Evolutionary conservation across 768 basidiomycete genomes (phyloP).

Genomic region (Mycena floridula): DNA sequence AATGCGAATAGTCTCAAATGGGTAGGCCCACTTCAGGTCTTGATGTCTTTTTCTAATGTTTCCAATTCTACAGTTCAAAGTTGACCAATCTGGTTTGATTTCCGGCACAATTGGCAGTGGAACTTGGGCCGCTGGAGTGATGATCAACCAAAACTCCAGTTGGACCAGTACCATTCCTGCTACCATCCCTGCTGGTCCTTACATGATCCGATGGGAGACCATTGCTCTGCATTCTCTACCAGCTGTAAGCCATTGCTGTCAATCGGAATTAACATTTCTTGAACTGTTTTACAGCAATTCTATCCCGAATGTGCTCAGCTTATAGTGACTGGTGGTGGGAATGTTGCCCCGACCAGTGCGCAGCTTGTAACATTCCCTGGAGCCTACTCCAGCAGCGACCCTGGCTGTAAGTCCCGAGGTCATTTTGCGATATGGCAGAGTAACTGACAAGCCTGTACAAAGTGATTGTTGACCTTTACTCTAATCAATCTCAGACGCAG

Average conservation of each 20-base stretch:
- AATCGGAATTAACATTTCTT: background rate
- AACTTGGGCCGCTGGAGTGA: constrained; percentile 35
- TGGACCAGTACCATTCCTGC: constrained; percentile 42
- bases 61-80: constrained; percentile 30
- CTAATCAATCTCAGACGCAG: constrained; percentile 27
- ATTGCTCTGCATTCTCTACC: constrained; percentile 46
- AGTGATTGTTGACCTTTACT: constrained; percentile 37
- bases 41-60: background rate
- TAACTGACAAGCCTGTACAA: constrained; percentile 15
- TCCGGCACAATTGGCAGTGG: constrained; percentile 34
- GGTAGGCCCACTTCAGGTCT: constrained; percentile 19
- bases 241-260: constrained; percentile 29
- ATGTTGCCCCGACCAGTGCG: constrained; percentile 28
- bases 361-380: constrained; percentile 47
- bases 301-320: constrained; percentile 58
- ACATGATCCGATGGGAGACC: constrained; percentile 44
- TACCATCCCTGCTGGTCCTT: constrained; percentile 36
- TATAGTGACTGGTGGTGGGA: constrained; percentile 34
- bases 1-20: constrained; percentile 32
- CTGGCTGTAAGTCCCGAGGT: constrained; percentile 32
- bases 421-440: constrained; percentile 14
- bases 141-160: constrained; percentile 37
- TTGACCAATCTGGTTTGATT: constrained; percentile 40
- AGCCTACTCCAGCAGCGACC: constrained; percentile 35
- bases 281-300: constrained; percentile 41